Evolutionary conservation across 2,329 filamentous ascomycete genomes (phyloP).

Genomic region (Amphichorda felina): DNA sequence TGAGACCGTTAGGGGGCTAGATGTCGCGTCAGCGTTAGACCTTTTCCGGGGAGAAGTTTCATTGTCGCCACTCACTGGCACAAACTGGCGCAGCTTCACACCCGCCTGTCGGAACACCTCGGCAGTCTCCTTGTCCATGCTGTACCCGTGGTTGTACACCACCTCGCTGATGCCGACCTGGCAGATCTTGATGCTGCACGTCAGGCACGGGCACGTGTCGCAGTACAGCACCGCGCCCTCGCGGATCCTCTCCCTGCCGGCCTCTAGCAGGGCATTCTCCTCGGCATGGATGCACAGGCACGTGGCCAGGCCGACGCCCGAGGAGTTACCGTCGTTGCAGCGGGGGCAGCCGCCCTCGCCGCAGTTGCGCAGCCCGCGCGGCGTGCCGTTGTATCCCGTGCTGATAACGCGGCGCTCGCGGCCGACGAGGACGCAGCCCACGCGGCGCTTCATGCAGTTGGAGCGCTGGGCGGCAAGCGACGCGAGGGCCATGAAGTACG

Average conservation of each 20-base stretch:
- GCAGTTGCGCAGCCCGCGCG: constrained; percentile 78
- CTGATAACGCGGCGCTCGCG: constrained; percentile 77
- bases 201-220: constrained; percentile 92
- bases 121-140: constrained; percentile 81
- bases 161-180: constrained; percentile 95
- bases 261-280: constrained; percentile 92
- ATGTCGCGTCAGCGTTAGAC: neutral
- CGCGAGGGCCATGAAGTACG: constrained; percentile 97
- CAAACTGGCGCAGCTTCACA: constrained; percentile 77
- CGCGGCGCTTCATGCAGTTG: constrained; percentile 97
- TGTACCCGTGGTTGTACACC: constrained; percentile 80
- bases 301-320: constrained; percentile 65
- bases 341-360: constrained; percentile 81
- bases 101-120: constrained; percentile 75
- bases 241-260: constrained; percentile 78
- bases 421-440: constrained; percentile 82
- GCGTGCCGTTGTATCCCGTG: constrained; percentile 98
- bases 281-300: constrained; percentile 97
- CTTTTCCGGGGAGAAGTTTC: constrained; percentile 1
- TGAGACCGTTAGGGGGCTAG: constrained; percentile 51
- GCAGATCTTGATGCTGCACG: constrained; percentile 96
- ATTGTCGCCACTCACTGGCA: constrained; percentile 47
- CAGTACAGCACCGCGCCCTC: constrained; percentile 81
- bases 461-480: constrained; percentile 79
- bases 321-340: constrained; percentile 65